Conservation (phyloP, 352 stramenopile genomes). For the Pythium pyrilobum region DNA sequence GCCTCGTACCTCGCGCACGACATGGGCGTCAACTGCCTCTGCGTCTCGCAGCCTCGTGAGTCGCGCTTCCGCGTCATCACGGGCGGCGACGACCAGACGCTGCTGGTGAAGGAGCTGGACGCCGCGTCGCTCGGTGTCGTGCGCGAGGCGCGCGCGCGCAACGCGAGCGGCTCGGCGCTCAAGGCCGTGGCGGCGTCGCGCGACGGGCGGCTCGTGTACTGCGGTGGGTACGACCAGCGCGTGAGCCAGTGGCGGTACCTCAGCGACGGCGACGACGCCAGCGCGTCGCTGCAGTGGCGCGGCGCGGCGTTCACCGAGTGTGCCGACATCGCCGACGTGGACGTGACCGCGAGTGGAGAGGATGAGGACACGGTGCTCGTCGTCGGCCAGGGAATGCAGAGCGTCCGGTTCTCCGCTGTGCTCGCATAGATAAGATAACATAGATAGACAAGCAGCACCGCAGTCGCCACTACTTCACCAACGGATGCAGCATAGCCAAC, state of each 20-base stretch:
- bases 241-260: constrained; percentile 62
- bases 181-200: constrained; percentile 58
- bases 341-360: constrained; percentile 20
- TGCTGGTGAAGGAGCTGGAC: constrained; percentile 37
- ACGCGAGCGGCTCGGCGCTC: constrained; percentile 80
- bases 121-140: constrained; percentile 30
- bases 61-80: constrained; percentile 58
- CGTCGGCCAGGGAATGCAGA: constrained; percentile 77
- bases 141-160: constrained; percentile 30
- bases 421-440: background rate
- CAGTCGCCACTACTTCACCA: too few relatives aligned
- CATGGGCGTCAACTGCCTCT: constrained; percentile 77
- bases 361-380: constrained; percentile 36
- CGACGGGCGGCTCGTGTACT: constrained; percentile 41
- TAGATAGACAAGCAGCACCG: background rate
- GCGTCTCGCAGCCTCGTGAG: constrained; percentile 25
- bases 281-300: constrained; percentile 38
- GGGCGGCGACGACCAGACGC: constrained; percentile 77
- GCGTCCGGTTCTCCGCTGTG: constrained; percentile 31
- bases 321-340: constrained; percentile 72
- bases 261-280: background rate
- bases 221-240: constrained; percentile 81
- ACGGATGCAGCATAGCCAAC: too few relatives aligned
- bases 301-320: constrained; percentile 67
- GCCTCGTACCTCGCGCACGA: constrained; percentile 72